Evolutionary conservation across 805 yeast species (phyloP), one percentile per base, ranked within the genome.

Genomic region (Candida glaebosa): DNA sequence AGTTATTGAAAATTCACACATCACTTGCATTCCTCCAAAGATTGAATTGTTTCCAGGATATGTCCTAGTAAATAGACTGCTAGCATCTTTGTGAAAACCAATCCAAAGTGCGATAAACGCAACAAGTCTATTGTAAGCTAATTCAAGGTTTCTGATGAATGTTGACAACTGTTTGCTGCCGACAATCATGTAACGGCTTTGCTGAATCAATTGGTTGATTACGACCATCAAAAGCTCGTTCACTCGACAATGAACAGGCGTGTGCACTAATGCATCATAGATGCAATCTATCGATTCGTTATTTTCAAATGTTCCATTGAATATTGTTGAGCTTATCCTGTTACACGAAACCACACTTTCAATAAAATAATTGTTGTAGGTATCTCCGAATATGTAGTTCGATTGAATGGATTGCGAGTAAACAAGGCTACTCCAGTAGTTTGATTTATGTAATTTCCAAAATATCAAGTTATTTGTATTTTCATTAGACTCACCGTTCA

Each of bases 351-450:
- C 44, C 18, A 64, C 18, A 1, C 57, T 47, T 18, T 61, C 60
- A 7, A 65, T 42, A 8, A 64, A 32, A 18, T 62, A 41, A 9
- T 52, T 35, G 12, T 54, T 58, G 42, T 55, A 63, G 10, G 38
- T n/a, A 10, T 40, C 34, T 20, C 30, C 37, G n/a, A n/a, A 8
- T 18, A n/a, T 15, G 32, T 35, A 37, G 4, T 18, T 9, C 4
- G 54, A 34, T 22, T 43, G 45, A 15, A 46, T 40, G 4, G 43
- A 46, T 18, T 47, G 33, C 8, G 41, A 39, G 6, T 39, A 42
- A 3, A 54, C 48, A 5, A 33, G 17, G 18, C 43, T 32, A 15
- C 49, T 45, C 72, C 70, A 67, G 39, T 59, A 65, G 1, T 62
- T 64, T 4, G 52, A 37, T 10, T 40, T 36, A 30, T 57, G 53